Evolutionary conservation across 768 basidiomycete species (phyloP).

Genomic region (Auricularia sp.): DNA sequence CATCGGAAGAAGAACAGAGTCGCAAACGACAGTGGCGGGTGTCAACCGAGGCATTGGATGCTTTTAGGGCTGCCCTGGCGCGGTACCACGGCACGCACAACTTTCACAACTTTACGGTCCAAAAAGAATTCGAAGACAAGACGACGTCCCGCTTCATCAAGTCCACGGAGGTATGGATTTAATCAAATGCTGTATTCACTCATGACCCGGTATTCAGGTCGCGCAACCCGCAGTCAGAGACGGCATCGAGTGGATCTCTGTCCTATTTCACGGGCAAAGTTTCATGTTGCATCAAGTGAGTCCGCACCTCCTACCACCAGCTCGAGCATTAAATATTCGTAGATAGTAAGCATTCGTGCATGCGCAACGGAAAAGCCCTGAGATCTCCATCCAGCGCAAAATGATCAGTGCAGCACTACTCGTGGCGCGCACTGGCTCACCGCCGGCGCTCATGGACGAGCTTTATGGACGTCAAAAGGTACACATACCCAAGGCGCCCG

Average conservation of each 20-base stretch:
- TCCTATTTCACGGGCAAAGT: slow-evolving; percentile 91
- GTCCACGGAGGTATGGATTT: slow-evolving; percentile 55
- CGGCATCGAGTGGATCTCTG: slow-evolving; percentile 88
- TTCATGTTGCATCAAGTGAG: slow-evolving; percentile 97
- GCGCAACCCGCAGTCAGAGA: slow-evolving; percentile 79
- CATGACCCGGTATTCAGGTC: slow-evolving; percentile 32
- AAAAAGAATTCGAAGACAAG: slow-evolving; percentile 70
- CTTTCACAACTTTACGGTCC: slow-evolving; percentile 95
- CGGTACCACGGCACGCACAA: slow-evolving; percentile 86
- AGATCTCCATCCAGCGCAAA: slow-evolving; percentile 57
- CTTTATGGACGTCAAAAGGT: slow-evolving; percentile 69
- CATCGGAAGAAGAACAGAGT: slow-evolving; percentile 47
- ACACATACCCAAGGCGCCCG: slow-evolving; percentile 90
- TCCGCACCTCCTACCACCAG: slow-evolving; percentile 6
- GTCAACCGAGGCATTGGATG: slow-evolving; percentile 37
- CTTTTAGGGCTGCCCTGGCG: slow-evolving; percentile 44
- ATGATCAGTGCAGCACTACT: slow-evolving; percentile 90
- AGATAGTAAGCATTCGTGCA: slow-evolving; percentile 5
- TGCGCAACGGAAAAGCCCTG: not conserved
- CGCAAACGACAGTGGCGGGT: slow-evolving; percentile 69
- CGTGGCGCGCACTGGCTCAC: slow-evolving; percentile 63
- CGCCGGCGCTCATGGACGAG: slow-evolving; percentile 64
- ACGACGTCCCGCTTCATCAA: slow-evolving; percentile 85
- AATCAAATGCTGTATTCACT: slow-evolving; percentile 27
- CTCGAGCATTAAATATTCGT: slow-evolving; percentile 8